These are phyloP conservation scores for Orbilia ellipsospora DNA, from an alignment of 2,329 filamentous ascomycete genomes.

Conservation along the genomic window DNA sequence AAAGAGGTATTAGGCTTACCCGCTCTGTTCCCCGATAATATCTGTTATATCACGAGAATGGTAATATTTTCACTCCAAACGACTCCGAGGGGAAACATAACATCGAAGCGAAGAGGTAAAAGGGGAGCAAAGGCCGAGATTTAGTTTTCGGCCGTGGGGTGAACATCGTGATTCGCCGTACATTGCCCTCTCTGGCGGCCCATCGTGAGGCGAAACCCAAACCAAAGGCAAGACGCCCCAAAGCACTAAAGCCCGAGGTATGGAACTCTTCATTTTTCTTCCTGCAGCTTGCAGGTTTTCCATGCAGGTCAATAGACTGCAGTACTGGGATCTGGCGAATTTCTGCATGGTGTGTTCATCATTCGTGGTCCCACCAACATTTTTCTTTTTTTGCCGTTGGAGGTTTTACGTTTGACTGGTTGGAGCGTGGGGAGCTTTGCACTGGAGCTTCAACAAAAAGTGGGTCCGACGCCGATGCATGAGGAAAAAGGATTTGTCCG, in stretches of 20 bases:
- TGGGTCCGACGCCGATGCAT: conserved; percentile 37
- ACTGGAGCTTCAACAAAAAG: conserved; percentile 20
- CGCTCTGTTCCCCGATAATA: conserved; percentile 19
- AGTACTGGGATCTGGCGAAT: conserved; percentile 33
- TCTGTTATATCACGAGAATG: conserved; percentile 46
- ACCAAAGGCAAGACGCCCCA: conserved; percentile 13
- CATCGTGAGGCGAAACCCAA: conserved; percentile 44
- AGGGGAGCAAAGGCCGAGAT: not conserved
- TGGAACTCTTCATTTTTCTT: conserved; percentile 18
- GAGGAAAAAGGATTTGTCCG: conserved; percentile 24
- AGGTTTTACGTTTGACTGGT: conserved; percentile 14
- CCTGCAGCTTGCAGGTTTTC: conserved; percentile 32
- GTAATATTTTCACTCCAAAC: not conserved
- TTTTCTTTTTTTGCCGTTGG: conserved; percentile 26
- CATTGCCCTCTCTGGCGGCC: conserved; percentile 30
- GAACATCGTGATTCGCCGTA: conserved; percentile 37
- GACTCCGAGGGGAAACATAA: conserved; percentile 1
- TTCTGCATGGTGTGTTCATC: conserved; percentile 43
- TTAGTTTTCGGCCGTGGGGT: conserved; percentile 40
- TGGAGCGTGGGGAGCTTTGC: conserved; percentile 43
- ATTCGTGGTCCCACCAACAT: conserved; percentile 14
- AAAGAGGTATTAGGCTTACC: conserved; percentile 3
- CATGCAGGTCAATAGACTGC: conserved; percentile 26
- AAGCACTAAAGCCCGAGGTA: not conserved
- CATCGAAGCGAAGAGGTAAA: conserved; percentile 2